phyloP scores from a whole-genome alignment of 176 grass and related monocot species.

The bread wheat (Triticum aestivum) region IWGSC_CS_RefSeq_v2.1 NC_057800.1:667395597-667396096 shows the following conservation, averaged over 20 bases:
- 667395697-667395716: background rate
- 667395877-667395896: background rate
- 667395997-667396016: background rate
- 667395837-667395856: no score
- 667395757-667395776: background rate
- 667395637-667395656: background rate
- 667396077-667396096: background rate
- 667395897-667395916: background rate
- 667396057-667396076: conserved; percentile 25
- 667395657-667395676: background rate
- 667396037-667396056: background rate
- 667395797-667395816: no score
- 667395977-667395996: background rate
- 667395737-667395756: background rate
- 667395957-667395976: background rate
- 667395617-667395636: background rate
- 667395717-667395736: background rate
- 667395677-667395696: background rate
- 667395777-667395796: no score
- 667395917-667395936: no score
- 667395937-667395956: no score
- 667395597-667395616: background rate
- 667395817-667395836: no score
- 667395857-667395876: no score
- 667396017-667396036: background rate